Percentiles rank a stretch among this genome's conserved stretches.
These are phyloP conservation scores for Corchorus capsularis DNA, from an alignment of 345 rosid species.

Conservation along the genomic window DNA sequence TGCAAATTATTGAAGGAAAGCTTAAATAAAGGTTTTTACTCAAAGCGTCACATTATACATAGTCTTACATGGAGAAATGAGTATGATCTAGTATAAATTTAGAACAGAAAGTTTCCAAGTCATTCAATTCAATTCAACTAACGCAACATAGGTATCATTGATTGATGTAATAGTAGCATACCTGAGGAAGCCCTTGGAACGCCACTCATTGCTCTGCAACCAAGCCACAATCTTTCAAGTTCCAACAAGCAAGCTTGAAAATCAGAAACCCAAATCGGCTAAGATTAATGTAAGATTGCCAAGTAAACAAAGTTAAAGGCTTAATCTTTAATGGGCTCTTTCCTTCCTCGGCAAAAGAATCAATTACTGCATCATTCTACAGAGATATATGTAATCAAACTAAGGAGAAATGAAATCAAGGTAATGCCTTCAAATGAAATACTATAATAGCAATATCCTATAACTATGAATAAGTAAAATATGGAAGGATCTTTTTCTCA, in stretches of 20 bases:
- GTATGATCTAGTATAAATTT: background rate
- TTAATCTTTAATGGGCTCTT: too few relatives aligned
- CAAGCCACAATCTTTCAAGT: conserved; percentile 31
- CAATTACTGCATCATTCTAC: background rate
- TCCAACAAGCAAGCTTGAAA: conserved; percentile 37
- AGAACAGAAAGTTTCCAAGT: background rate
- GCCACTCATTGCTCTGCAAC: conserved; percentile 63
- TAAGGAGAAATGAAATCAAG: background rate
- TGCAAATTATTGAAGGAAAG: conserved; percentile 1
- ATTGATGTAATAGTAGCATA: conserved; percentile 20
- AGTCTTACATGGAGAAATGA: background rate
- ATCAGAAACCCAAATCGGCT: background rate
- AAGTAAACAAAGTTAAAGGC: too few relatives aligned
- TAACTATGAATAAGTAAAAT: background rate
- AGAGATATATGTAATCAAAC: background rate
- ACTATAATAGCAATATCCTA: background rate
- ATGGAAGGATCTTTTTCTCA: background rate
- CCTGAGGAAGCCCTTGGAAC: conserved; percentile 60
- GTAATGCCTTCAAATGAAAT: background rate
- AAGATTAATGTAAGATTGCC: background rate
- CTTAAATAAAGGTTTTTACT: background rate
- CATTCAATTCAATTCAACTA: background rate
- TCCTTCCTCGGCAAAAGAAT: too few relatives aligned
- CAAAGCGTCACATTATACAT: background rate
- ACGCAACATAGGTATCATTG: background rate